phyloP scores from a whole-genome alignment of 257 asterid genomes.

The Schizonepeta tenuifolia region DNA sequence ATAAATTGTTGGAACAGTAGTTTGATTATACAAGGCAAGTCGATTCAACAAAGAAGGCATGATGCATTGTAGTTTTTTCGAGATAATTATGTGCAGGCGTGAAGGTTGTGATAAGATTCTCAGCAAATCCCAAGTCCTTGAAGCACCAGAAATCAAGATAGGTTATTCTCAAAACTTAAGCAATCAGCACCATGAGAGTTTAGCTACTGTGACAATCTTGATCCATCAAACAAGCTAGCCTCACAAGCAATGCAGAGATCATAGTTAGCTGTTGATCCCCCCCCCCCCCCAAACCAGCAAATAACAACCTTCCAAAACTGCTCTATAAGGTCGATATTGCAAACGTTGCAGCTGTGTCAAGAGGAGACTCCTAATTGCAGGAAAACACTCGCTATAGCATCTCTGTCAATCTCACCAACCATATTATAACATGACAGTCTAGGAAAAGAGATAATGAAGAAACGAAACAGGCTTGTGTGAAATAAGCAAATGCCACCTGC shows the following conservation, averaged over 20 bases:
- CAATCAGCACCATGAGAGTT: slow-evolving; percentile 2
- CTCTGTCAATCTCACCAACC: slow-evolving; percentile 10
- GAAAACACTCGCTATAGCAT: not conserved
- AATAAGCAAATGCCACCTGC: not conserved
- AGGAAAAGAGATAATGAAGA: slow-evolving; percentile 1
- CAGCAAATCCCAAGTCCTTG: slow-evolving; percentile 7
- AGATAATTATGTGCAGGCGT: not conserved
- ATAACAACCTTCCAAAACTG: not conserved
- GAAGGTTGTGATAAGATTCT: slow-evolving; percentile 2
- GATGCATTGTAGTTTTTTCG: not conserved
- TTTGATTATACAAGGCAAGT: slow-evolving; percentile 5
- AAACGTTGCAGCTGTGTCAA: not conserved
- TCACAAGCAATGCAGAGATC: not conserved
- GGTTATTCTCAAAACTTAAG: slow-evolving; percentile 1
- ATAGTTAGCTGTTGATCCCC: slow-evolving; percentile 20
- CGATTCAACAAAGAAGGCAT: not conserved
- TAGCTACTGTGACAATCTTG: not conserved
- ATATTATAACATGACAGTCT: not conserved
- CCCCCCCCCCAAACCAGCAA: no score
- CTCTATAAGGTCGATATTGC: not conserved
- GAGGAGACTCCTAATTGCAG: not conserved
- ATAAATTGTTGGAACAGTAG: slow-evolving; percentile 10
- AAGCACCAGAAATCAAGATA: not conserved
- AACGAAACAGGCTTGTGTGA: not conserved
- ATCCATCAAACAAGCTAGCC: slow-evolving; percentile 21